A percentile compares a stretch with the other conserved stretches of the same genome.
phyloP scores from a whole-genome alignment of 768 basidiomycete genomes.

The Lyophyllum shimeji region DNA sequence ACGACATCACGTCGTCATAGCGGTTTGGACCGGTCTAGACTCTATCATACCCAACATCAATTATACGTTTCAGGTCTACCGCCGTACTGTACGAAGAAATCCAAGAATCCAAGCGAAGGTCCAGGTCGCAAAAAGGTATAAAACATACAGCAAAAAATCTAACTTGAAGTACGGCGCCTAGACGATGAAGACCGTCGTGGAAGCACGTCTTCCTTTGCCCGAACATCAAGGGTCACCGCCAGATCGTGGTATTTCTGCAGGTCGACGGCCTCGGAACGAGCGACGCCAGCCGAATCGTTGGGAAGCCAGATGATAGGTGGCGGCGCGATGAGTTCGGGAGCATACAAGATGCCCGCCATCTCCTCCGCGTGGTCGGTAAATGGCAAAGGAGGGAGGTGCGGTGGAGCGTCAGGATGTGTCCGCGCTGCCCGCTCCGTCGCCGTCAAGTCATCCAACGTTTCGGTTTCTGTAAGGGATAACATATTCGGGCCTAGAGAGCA shows the following conservation, averaged over 20 bases:
- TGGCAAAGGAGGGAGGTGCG: constrained; percentile 64
- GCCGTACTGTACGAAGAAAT: neutral
- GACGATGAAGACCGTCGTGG: constrained; percentile 34
- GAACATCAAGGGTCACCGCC: constrained; percentile 68
- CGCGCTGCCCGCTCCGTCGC: constrained; percentile 78
- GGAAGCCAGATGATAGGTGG: constrained; percentile 85
- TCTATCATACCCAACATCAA: constrained; percentile 3
- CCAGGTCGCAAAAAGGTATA: constrained; percentile 3
- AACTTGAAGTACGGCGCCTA: constrained; percentile 25
- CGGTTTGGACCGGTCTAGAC: neutral
- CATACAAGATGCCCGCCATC: constrained; percentile 76
- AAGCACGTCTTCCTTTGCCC: constrained; percentile 51
- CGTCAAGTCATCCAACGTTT: constrained; percentile 77
- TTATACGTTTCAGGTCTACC: constrained; percentile 5
- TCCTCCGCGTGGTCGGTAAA: constrained; percentile 78
- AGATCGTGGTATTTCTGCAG: constrained; percentile 73
- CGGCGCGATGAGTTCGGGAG: constrained; percentile 78
- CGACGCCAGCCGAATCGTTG: constrained; percentile 73
- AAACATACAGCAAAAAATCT: constrained; percentile 15
- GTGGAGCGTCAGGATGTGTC: constrained; percentile 76
- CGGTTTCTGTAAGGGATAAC: constrained; percentile 49
- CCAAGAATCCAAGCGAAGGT: neutral
- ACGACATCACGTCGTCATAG: neutral
- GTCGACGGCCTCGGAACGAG: constrained; percentile 73
- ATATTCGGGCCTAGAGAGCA: constrained; percentile 6